Evolutionary conservation across 495 filamentous ascomycete genomes (phyloP).

Genomic region (Ramalina intermedia): DNA sequence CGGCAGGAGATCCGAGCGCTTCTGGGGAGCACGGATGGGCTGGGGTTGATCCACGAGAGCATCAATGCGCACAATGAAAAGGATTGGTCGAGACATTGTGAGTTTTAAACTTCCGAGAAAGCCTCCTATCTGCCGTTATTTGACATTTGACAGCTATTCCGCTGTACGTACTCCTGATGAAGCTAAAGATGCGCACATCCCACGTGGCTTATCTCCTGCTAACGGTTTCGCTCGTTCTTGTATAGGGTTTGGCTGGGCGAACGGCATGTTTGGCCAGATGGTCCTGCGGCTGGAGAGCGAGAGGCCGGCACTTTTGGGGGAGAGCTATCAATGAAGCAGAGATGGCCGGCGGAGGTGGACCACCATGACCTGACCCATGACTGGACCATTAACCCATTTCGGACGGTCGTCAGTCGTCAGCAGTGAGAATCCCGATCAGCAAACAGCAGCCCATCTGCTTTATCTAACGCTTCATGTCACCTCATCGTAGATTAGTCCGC

Average conservation of each 20-base stretch:
- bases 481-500: too few species aligned
- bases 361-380: too few species aligned
- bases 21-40: constrained; percentile 37
- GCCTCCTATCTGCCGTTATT: neutral
- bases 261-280: constrained; percentile 53
- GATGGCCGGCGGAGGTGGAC: too few species aligned
- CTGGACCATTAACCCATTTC: too few species aligned
- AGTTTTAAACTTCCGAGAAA: constrained; percentile 3
- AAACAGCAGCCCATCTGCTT: too few species aligned
- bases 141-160: constrained; percentile 1
- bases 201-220: too few species aligned
- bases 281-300: constrained; percentile 40
- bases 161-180: neutral
- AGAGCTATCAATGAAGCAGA: constrained; percentile 6
- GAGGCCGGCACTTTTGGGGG: constrained; percentile 30
- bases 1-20: constrained; percentile 29
- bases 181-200: too few species aligned
- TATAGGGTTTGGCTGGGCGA: constrained; percentile 49
- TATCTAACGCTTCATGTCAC: too few species aligned
- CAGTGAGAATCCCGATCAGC: too few species aligned
- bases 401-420: too few species aligned
- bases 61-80: constrained; percentile 35
- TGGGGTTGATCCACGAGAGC: constrained; percentile 48
- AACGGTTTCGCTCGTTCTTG: constrained; percentile 8
- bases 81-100: constrained; percentile 49